Evolutionary conservation across 2,329 filamentous ascomycete species (phyloP).

Genomic region (Aspergillus sp.): DNA sequence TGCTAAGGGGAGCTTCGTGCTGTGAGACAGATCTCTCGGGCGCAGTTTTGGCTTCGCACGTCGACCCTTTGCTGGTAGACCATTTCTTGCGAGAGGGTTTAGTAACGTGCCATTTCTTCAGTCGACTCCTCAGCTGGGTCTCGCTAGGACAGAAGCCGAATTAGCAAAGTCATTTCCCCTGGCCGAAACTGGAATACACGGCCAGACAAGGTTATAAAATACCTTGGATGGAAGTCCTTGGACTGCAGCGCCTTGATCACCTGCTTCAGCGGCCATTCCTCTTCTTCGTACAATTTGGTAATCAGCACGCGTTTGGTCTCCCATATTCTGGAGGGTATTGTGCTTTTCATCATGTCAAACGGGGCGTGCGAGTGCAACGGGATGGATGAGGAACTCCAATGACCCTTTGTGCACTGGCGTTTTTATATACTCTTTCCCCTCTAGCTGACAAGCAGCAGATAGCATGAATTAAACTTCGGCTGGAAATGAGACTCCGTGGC

Average conservation of each 20-base stretch:
- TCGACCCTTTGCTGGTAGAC: neutral
- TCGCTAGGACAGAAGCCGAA: neutral
- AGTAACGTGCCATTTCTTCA: slow-evolving; percentile 8
- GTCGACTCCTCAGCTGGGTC: slow-evolving; percentile 1
- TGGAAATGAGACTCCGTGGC: too few relatives aligned
- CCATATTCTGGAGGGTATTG: neutral
- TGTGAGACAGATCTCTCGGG: too few relatives aligned
- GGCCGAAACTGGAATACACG: neutral
- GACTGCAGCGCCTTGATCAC: slow-evolving; percentile 4
- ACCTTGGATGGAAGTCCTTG: slow-evolving; percentile 2
- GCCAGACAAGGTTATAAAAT: neutral
- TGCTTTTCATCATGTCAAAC: neutral
- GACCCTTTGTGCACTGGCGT: too few relatives aligned
- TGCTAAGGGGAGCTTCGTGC: too few relatives aligned
- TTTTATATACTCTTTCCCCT: too few relatives aligned
- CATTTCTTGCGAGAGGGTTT: slow-evolving; percentile 9
- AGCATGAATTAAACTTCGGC: too few relatives aligned
- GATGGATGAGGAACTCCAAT: too few relatives aligned
- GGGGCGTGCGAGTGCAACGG: too few relatives aligned
- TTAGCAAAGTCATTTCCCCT: neutral
- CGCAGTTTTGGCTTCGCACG: too few relatives aligned
- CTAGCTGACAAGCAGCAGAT: too few relatives aligned
- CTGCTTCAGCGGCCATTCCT: slow-evolving; percentile 6
- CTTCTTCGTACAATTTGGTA: slow-evolving; percentile 5
- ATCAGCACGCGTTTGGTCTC: slow-evolving; percentile 4